These are phyloP conservation scores for Prunus mume DNA, from an alignment of 306 rosid species.

Conservation along the genomic window DNA sequence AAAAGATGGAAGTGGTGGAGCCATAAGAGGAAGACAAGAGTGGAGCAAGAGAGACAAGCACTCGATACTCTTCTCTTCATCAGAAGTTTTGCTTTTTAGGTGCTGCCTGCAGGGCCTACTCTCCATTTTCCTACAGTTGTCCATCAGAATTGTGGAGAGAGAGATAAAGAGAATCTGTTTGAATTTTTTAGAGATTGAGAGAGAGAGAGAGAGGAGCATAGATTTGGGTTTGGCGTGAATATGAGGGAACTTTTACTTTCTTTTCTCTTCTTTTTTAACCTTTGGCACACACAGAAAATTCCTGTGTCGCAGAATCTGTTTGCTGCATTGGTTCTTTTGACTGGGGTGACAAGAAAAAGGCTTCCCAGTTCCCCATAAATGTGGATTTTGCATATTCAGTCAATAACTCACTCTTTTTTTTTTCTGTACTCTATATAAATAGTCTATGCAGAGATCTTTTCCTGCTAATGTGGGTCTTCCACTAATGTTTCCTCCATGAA, in stretches of 20 bases:
- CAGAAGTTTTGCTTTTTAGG: constrained; percentile 59
- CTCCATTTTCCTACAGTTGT: constrained; percentile 33
- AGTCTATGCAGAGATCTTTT: background rate
- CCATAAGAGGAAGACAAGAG: constrained; percentile 29
- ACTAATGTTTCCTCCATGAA: background rate
- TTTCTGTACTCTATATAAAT: background rate
- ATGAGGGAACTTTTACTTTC: constrained; percentile 2
- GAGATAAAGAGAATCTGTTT: background rate
- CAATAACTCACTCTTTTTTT: background rate
- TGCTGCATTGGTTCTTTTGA: constrained; percentile 22
- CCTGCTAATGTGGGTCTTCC: background rate
- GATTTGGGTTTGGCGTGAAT: constrained; percentile 5
- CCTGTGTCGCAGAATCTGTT: constrained; percentile 20
- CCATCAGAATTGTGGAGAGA: constrained; percentile 6
- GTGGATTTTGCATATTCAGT: constrained; percentile 12
- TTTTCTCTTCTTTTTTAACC: constrained; percentile 19
- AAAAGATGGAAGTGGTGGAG: constrained; percentile 37
- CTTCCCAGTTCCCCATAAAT: constrained; percentile 10
- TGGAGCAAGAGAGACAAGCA: constrained; percentile 35
- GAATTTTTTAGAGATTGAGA: background rate
- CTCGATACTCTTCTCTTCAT: constrained; percentile 39
- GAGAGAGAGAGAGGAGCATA: background rate
- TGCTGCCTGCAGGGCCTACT: constrained; percentile 33
- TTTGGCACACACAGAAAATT: constrained; percentile 10
- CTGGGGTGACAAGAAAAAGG: background rate